These are phyloP conservation scores for Neocallimastix lanati DNA, from an alignment of 192 early-diverging fungal species.

Conservation along the genomic window DNA sequence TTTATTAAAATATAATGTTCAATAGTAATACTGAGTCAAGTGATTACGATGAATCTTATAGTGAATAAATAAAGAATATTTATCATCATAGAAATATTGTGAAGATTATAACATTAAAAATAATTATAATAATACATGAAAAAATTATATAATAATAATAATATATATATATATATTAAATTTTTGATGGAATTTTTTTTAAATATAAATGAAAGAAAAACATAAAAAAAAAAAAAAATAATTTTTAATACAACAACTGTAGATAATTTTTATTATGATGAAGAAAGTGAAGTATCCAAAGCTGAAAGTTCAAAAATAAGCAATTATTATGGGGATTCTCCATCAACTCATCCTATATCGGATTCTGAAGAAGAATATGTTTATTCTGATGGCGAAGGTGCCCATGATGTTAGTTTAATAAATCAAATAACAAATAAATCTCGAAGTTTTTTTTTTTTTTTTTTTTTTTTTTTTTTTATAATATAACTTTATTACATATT, in stretches of 20 bases:
- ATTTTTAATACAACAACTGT: not conserved
- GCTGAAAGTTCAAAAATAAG: not conserved
- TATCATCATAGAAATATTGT: too few species aligned
- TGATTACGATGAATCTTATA: not conserved
- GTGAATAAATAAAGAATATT: not conserved
- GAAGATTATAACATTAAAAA: too few species aligned
- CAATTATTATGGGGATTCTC: slow-evolving; percentile 14
- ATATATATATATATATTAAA: not conserved
- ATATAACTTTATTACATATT: too few species aligned
- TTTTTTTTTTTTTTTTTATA: too few species aligned
- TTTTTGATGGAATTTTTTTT: not conserved
- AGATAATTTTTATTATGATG: not conserved
- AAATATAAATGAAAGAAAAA: too few species aligned
- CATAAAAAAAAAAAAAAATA: not conserved
- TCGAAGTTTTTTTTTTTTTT: too few species aligned
- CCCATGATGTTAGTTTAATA: slow-evolving; percentile 1
- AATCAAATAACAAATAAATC: slow-evolving; percentile 12
- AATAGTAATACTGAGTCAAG: not conserved
- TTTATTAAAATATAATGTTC: not conserved
- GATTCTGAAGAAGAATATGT: slow-evolving; percentile 21
- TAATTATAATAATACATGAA: too few species aligned
- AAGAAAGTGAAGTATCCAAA: not conserved
- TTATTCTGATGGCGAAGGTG: slow-evolving; percentile 5
- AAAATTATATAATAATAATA: too few species aligned
- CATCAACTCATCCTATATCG: slow-evolving; percentile 18